These are phyloP conservation scores for Santalum album DNA, from an alignment of 164 flowering plant genomes.

Conservation along the genomic window DNA sequence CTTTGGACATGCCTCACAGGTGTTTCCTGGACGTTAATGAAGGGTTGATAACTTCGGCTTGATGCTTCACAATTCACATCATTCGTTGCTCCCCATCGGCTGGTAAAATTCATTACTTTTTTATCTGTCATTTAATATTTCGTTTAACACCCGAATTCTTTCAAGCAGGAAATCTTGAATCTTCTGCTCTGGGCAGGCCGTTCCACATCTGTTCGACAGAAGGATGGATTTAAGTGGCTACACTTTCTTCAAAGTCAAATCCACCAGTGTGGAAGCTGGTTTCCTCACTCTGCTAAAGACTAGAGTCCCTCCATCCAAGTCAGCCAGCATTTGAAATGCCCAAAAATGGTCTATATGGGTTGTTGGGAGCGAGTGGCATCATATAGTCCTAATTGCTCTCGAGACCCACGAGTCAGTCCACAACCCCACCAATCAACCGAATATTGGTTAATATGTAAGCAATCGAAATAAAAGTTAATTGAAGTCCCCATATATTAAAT, in stretches of 20 bases:
- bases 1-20: constrained; percentile 99
- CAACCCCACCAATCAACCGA: no score
- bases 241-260: constrained; percentile 82
- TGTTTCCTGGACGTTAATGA: constrained; percentile 12
- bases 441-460: no score
- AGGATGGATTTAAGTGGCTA: constrained; percentile 93
- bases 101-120: no score
- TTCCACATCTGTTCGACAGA: constrained; percentile 93
- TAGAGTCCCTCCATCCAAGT: constrained; percentile 87
- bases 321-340: constrained; percentile 81
- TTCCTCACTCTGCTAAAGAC: constrained; percentile 89
- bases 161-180: constrained; percentile 88
- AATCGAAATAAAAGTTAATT: no score
- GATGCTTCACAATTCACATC: no score
- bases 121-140: background rate
- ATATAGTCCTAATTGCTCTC: constrained; percentile 84
- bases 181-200: constrained; percentile 92
- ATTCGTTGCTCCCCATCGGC: background rate
- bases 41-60: constrained; percentile 1
- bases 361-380: constrained; percentile 96
- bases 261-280: constrained; percentile 79
- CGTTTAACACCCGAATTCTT: background rate
- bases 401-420: no score
- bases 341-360: constrained; percentile 99
- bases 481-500: no score